Percentiles rank a stretch among this genome's conserved stretches.
These are phyloP conservation scores for Quercus glauca DNA, from an alignment of 306 rosid species.

Conservation along the genomic window DNA sequence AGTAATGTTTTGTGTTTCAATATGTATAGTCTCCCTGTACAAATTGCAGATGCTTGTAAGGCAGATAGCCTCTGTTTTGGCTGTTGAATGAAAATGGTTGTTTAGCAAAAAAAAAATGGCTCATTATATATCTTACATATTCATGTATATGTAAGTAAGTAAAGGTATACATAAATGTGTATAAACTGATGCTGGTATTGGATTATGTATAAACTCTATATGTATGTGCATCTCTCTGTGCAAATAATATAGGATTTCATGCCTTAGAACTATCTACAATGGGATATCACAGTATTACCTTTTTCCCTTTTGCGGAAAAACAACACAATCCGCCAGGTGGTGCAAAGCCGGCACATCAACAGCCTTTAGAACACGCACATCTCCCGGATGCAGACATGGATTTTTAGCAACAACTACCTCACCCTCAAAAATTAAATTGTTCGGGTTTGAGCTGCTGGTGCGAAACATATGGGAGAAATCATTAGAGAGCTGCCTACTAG, in stretches of 20 bases:
- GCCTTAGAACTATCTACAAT: not conserved
- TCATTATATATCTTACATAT: not conserved
- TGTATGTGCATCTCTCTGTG: too few species aligned
- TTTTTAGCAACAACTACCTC: constrained; percentile 40
- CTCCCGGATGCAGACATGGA: constrained; percentile 47
- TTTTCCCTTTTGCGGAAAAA: constrained; percentile 43
- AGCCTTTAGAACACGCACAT: constrained; percentile 35
- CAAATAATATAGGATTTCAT: not conserved
- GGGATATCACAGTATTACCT: constrained; percentile 18
- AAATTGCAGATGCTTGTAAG: too few species aligned
- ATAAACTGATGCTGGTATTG: too few species aligned
- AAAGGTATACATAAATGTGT: too few species aligned
- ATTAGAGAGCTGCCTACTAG: not conserved
- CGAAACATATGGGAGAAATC: not conserved
- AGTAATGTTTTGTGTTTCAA: too few species aligned
- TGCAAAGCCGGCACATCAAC: constrained; percentile 33
- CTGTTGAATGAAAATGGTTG: too few species aligned
- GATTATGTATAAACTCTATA: too few species aligned
- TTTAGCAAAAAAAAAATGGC: too few species aligned
- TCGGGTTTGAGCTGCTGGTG: not conserved
- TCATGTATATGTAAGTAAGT: not conserved
- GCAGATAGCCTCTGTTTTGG: too few species aligned
- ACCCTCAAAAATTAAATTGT: constrained; percentile 2
- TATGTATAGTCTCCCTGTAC: too few species aligned
- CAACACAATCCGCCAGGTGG: constrained; percentile 46